Evolutionary conservation across 106 monocot species (phyloP), one percentile per base, ranked within the genome.

Genomic region (Amphibolis antarctica): DNA sequence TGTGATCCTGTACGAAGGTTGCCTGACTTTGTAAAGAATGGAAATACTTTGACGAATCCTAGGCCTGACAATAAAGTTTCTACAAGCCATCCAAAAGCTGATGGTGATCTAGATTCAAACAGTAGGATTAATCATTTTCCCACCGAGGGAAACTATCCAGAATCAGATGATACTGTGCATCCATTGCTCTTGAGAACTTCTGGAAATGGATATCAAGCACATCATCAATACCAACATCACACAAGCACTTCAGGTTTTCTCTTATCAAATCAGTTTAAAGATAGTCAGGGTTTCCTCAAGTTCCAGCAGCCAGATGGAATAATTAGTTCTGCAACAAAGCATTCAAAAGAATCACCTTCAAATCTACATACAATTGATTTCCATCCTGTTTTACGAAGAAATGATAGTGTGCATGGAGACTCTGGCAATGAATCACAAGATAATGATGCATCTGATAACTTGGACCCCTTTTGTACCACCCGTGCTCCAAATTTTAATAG

Each of bases 301-400:
- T 10, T 46, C 69, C 63, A 55, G 46, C 27, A 55, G 29, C 50
- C 45, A 15, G 14, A 27, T 45, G 61, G 50, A 50, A 28, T 23
- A 24, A 56, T 65, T 17, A 5, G 29, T 18, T 48, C 21, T 49
- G 43, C 21, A 19, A 47, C 20, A 54, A 10, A 43, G 31, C 66
- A 62, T 10, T 42, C 46, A 48, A 61, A 66, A 68, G 69, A 66
- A 60, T 44, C 62, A 51, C 27, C 74, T n/a, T 70, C 44, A 5
- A 71, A 46, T 66, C 30, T 70, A 30, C 54, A 43, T 24, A 76
- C 83, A 27, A 79, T 89, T 59, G 94, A 86, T 60, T 94, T 94
- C 50, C 90, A 86, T 73, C 89, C 90, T 26, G 76, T 94, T 42
- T 46, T 96, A 66, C 81, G 69, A 75, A 75, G 79, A 81, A 68